Evolutionary conservation across 345 rosid genomes (phyloP), one percentile per base, ranked within the genome.

Genomic region (Euclidium syriacum): DNA sequence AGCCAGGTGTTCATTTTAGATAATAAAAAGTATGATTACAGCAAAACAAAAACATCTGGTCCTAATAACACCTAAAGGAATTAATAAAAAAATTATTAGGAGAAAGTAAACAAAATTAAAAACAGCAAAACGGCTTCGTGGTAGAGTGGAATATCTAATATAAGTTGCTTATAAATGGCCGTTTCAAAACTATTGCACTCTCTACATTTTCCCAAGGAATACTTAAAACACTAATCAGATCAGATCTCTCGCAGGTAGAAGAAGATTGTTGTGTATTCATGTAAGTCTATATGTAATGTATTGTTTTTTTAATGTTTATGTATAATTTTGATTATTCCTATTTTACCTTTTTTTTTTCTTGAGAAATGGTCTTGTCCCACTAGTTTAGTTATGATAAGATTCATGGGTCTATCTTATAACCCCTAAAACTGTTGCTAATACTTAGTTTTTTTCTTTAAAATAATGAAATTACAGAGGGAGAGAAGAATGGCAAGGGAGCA

Each of bases 401-500:
- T 62, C n/a, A 19, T 33, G 32, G 11, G 14, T 17, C 22, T 10
- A 54, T 34, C 30, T n/a, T 22, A 14, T n/a, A 22, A 54, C 14
- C n/a, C 29, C 0, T 20, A 36, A 29, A 32, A 32, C 18, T 34
- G 42, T 4, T n/a, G n/a, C 40, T 56, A 19, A 66, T 18, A 33
- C n/a, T n/a, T n/a, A n/a, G n/a, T n/a, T 12, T 30, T 52, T 7
- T n/a, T 7, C n/a, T n/a, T n/a, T n/a, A n/a, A n/a, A n/a, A n/a
- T 1, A n/a, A 0, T 52, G 32, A 25, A 43, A 34, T 52, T 52
- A 22, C 57, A 70, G 74, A 44, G 62, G 32, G 18, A 24, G 24
- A 47, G 7, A 54, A 19, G 5, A 71, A 84, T 86, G 95, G 83
- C 73, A 2, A 65, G 30, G 12, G 81, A 78, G 4, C 79, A 80